Evolutionary conservation across 352 stramenopile species (phyloP), one percentile per base, ranked within the genome.

Genomic region (Phytopythium vexans): DNA sequence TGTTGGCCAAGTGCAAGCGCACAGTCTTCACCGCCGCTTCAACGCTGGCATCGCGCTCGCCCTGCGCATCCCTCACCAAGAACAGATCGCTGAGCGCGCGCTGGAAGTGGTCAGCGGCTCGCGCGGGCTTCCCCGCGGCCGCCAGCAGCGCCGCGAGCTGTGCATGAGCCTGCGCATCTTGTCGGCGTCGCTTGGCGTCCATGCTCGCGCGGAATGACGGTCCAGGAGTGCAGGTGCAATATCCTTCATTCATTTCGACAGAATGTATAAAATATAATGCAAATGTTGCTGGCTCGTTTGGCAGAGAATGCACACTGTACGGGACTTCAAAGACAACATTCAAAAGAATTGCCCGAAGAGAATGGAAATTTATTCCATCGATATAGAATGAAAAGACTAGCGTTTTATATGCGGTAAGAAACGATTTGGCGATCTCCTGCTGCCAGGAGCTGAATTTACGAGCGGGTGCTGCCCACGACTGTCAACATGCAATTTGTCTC

Each of bases 61-160:
- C 48, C 3, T 49, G 44, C 7, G 0, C 41, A 7, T 37, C 47
- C 6, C 21, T n/a, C 27, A 39, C 21, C 40, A 54, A 44, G 9
- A 58, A 34, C 49, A 74, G 46, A 1, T 33, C 45, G 3, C 43
- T 35, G 27, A 82, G 54, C 2, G 74, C 74, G 1, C 53, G 46
- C 8, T 62, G 41, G 27, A 70, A 81, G 55, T 75, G 69, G 34
- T 39, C 37, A 0, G 64, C 58, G 14, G 71, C 74, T 8, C 54
- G 52, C 6, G 51, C 54, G 34, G 62, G 49, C 36, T 58, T 66
- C 0, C 51, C 42, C 4, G 60, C 63, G n/a, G 51, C 35, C 5
- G 58, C 52, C 27, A 82, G 46, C 6, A 82, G 64, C 40, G 36
- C 39, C 9, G 67, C 72, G 12, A 78, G 46, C 16, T 54, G 56